Evolutionary conservation across 1,139 yeast species (phyloP), one percentile per base, ranked within the genome.

Genomic region (Geotrichum aggregatum): DNA sequence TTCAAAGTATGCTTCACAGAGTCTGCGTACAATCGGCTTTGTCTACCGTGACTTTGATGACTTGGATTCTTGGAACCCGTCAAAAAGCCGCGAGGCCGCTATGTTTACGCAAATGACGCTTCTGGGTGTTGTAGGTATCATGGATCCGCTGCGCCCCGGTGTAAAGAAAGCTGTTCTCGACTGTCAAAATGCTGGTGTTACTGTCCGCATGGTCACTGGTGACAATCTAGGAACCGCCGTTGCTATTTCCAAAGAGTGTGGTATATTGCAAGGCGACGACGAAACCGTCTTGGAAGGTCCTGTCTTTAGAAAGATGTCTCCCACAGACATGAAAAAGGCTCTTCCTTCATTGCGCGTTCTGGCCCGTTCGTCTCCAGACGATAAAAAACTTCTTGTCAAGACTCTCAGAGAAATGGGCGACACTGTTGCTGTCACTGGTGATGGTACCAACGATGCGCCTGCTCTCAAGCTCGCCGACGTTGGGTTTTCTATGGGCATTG

Each of bases 401-500:
- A 82, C 88, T n/a, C 76, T 92, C 61, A 82, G 85, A 63, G 75
- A 78, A 47, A 76, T 83, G 65, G 95, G 92, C 34, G 97, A 92
- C 64, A 95, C 92, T 46, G 98, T 92, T 51, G 98, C 98, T 1
- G 98, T 91, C 41, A 92, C 98, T 33, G 98, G 98, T 67, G 98
- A 92, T 70, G 98, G 98, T 69, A 91, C 85, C 48, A 86, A 86
- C 66, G 94, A 86, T 66, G 84, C 92, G 2, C 94, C 94, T 22
- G 81, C 88, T 5, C 75, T 86, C 67, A 84, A 84, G 66, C 80
- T 78, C 58, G 87, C 94, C 0, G 94, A 86, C 67, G 89, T 86
- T 53, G 95, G 95, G 59, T 84, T 85, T 65, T 87, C 92, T 11
- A 84, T 84, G 92, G 92, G 92, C 49, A 76, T 82, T 63, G 80